Base-by-base conservation (phyloP, 805 yeast genomes). In the Kodamaea hsintzibuensis region DNA sequence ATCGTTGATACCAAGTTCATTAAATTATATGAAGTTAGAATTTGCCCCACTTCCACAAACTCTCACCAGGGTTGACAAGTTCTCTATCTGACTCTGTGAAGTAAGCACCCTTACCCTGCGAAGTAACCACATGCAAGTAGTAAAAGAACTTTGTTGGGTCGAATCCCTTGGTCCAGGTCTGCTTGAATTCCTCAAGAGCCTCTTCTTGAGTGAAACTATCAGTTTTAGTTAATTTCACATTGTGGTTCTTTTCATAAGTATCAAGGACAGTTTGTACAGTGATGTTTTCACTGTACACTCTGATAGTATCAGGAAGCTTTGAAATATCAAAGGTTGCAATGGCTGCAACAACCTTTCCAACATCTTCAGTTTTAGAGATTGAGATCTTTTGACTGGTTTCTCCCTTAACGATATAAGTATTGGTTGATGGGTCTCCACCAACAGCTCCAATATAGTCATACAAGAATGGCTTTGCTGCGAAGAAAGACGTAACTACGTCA, bases 51-150 rank as follows among this genome's bases (percentile, higher is more conserved):
- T 72, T 77, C 73, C 77, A 79, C 38, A 72, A 53, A 1, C 71
- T 63, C 62, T 77, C 79, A 37, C 64, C 66, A 3, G 83, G 82
- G 62, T 80, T 80, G 53, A 80, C 66, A 18, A 76, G 56, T 60
- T 80, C 83, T 49, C 71, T 67, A 42, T 77, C 72, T 51, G 69
- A 70, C 1, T 60, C 50, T 9, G 60, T 55, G 47, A 66, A 70
- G 52, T 63, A 69, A 14, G 62, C 57, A 53, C 83, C 83, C 39
- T 69, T 25, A 49, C 82, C 83, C 54, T 65, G 71, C 14, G 78
- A 68, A 2, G 51, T 33, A n/a, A 62, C 25, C 13, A 55, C 60
- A 14, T 62, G 58, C 56, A 81, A 65, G 60, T 76, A 78, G 59
- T 58, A 67, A 12, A 71, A 45, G 66, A 81, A 76, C 53, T 73